Conservation (phyloP, 2,329 filamentous ascomycete species). For the Tolypocladium inflatum region DNA sequence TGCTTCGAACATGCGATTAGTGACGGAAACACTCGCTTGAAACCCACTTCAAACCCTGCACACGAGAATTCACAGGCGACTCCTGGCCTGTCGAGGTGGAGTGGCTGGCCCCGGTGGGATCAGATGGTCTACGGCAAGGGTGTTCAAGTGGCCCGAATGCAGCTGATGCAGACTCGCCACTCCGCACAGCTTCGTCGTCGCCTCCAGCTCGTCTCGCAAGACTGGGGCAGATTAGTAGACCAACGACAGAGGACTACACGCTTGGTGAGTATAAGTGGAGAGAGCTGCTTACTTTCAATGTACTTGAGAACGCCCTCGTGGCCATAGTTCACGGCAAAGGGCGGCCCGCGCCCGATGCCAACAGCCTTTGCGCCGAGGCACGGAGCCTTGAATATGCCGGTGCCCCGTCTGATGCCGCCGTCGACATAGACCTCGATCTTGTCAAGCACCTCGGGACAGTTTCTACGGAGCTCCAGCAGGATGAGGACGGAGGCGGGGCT, state of each 20-base stretch:
- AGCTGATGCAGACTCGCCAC: constrained; percentile 51
- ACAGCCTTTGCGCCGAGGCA: constrained; percentile 56
- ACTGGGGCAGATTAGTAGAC: constrained; percentile 1
- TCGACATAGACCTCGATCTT: constrained; percentile 54
- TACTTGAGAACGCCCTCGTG: constrained; percentile 44
- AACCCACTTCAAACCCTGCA: background rate
- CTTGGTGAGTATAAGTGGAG: background rate
- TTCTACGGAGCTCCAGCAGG: constrained; percentile 52
- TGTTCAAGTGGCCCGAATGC: constrained; percentile 52
- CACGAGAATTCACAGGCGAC: background rate
- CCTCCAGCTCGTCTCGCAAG: constrained; percentile 52
- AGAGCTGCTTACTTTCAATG: constrained; percentile 35
- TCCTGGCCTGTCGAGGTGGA: background rate
- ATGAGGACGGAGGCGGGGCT: constrained; percentile 46
- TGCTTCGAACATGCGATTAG: background rate
- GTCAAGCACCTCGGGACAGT: constrained; percentile 50
- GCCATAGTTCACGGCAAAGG: constrained; percentile 54
- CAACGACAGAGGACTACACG: background rate
- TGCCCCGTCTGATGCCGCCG: constrained; percentile 54
- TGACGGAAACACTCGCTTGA: background rate
- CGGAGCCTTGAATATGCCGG: constrained; percentile 58
- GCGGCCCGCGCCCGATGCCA: constrained; percentile 50
- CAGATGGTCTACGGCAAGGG: constrained; percentile 36
- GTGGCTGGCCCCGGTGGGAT: constrained; percentile 18
- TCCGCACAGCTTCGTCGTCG: constrained; percentile 57